Evolutionary conservation across 1,284 basidiomycete genomes (phyloP), one percentile per base, ranked within the genome.

Genomic region (Ceratobasidium theobromae): DNA sequence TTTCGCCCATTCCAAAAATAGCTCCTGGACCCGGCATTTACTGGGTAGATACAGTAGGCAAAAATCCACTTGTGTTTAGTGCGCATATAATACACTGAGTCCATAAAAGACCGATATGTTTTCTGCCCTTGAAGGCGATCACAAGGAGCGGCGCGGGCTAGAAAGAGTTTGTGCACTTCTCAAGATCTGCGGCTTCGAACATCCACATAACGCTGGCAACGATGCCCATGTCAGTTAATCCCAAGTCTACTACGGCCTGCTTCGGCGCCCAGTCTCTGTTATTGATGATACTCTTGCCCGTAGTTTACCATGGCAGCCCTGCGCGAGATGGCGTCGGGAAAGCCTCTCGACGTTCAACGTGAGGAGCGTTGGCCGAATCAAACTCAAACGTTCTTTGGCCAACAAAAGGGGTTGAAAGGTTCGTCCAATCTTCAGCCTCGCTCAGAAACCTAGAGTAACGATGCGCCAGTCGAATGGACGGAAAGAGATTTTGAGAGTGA

Each of bases 121-220:
- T 73, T 82, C 81, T 32, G 89, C 84, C 8, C 80, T 90, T 38
- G 82, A 87, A 69, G 89, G 87, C 9, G 81, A 83, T 66, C 76
- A 77, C 0, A 73, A 77, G 8, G 78, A 78, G 54, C 65, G 81
- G 51, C 77, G 82, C 43, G 77, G 78, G 0, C 80, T 93, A 12
- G 80, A 83, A 65, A 81, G 82, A 25, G 79, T 85, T 33, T 88
- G 86, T 73, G 76, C 78, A 52, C 82, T 85, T 48, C 79, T 93
- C 8, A 81, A 84, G 57, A 80, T 91, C 51, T 71, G 76, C 0
- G 81, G 82, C 0, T 65, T 68, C 1, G 70, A 79, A 33, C 80
- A 80, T 71, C 77, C 91, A 60, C 91, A 93, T 77, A 93, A 93
- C 73, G 89, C 89, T 1, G 91, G 91, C 0, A 93, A 93, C 72